Conservation (phyloP, 2,329 filamentous ascomycete species). For the Trichoderma semiorbis region DNA sequence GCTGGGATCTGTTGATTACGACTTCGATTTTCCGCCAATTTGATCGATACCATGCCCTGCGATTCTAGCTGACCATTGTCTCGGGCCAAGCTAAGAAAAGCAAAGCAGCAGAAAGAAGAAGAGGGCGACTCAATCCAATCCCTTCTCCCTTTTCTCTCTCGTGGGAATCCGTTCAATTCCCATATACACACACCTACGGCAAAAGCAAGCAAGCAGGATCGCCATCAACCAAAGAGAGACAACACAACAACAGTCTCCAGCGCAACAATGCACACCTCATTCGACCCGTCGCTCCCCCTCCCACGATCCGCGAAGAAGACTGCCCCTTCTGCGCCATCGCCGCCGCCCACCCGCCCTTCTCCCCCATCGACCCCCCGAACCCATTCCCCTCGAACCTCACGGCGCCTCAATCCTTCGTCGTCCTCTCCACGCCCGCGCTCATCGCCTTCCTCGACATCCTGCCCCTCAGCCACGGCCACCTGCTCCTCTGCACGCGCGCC, state of each 20-base stretch:
- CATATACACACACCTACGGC: not conserved
- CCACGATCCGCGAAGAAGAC: conserved; percentile 28
- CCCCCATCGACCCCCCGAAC: conserved; percentile 42
- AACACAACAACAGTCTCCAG: not conserved
- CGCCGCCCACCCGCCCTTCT: conserved; percentile 45
- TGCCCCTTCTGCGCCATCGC: conserved; percentile 65
- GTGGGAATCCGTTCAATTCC: not conserved
- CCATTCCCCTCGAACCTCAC: conserved; percentile 34
- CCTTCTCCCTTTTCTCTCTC: not conserved
- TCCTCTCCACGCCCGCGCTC: conserved; percentile 73
- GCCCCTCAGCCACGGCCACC: conserved; percentile 78
- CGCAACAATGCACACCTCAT: conserved; percentile 24
- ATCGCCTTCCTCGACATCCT: conserved; percentile 92
- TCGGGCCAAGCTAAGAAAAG: not conserved
- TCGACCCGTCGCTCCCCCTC: conserved; percentile 35
- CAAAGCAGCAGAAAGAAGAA: not conserved
- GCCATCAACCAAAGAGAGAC: not conserved
- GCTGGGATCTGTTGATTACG: not conserved
- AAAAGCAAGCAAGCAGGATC: not conserved
- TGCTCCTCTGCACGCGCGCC: conserved; percentile 73
- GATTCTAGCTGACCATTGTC: not conserved
- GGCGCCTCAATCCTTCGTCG: conserved; percentile 54
- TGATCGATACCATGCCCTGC: not conserved
- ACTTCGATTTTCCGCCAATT: not conserved
- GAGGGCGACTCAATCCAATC: not conserved